Evolutionary conservation across 1,284 basidiomycete species (phyloP), one percentile per base, ranked within the genome.

Genomic region (Naganishia sp.): DNA sequence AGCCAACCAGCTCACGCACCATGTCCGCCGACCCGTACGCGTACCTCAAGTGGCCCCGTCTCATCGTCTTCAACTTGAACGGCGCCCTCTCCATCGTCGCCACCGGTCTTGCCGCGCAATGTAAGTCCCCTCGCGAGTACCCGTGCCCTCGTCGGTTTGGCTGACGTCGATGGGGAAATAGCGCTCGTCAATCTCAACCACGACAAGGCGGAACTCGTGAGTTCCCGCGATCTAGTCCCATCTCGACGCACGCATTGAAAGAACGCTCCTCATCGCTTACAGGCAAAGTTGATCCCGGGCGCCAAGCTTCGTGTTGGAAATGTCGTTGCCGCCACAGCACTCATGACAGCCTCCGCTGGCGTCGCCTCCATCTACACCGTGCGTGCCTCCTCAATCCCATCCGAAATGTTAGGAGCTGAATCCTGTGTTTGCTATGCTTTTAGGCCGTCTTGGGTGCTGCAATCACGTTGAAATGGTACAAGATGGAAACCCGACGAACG

Each of bases 21-120:
- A 53, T 53, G 50, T 53, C 50, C 31, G 56, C 55, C 64, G 64
- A 66, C 60, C 64, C 64, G 23, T 31, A 66, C 36, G 65, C 65
- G 3, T 66, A 66, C 53, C 28, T 66, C 18, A 66, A 63, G 43
- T 66, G 65, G 65, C 65, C 65, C 10, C 42, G 65, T 6, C 59
- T 63, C 52, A 66, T 66, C 59, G 50, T 63, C 31, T 66, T 66
- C 59, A 61, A 61, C 25, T 16, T 66, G 33, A 66, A 54, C 52
- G 65, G 65, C 31, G 65, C 65, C 33, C 44, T 66, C 6, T 54
- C 50, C 23, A 61, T 66, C 53, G 44, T 52, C 10, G 59, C 65
- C 21, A 61, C 59, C 5, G 65, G 31, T 50, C 55, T 66, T 25
- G 49, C 65, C 23, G 59, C 59, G 43, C 65, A 52, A 44, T 66